Conservation (phyloP, 305 asterid species). For the Fraxinus nigra region DNA sequence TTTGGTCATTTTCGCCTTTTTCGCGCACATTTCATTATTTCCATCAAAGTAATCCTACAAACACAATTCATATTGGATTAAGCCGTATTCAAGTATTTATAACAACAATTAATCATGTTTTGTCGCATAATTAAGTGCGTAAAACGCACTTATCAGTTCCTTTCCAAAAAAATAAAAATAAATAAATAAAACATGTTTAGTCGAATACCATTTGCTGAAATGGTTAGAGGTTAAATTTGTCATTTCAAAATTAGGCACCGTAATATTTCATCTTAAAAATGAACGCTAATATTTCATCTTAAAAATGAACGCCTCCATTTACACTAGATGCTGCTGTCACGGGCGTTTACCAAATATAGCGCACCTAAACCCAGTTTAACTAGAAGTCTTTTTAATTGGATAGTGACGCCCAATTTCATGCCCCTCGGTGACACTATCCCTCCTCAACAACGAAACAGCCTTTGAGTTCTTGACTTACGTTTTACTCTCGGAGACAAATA, state of each 20-base stretch:
- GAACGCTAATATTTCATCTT: not conserved
- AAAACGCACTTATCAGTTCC: too few species aligned
- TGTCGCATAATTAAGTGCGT: too few species aligned
- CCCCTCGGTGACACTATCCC: not conserved
- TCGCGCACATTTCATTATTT: too few species aligned
- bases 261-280: too few species aligned
- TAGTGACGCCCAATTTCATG: not conserved
- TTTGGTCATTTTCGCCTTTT: too few species aligned
- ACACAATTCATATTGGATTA: too few species aligned
- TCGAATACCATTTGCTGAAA: not conserved
- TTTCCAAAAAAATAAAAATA: too few species aligned
- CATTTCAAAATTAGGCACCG: not conserved
- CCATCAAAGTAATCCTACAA: too few species aligned
- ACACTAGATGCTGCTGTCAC: not conserved
- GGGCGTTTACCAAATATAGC: not conserved
- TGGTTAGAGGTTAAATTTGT: not conserved
- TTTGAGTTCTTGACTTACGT: slow-evolving; percentile 26
- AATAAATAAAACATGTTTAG: too few species aligned
- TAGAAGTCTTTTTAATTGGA: not conserved
- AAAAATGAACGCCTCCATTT: not conserved
- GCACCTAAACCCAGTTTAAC: not conserved
- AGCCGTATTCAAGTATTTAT: too few species aligned
- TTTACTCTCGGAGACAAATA: slow-evolving; percentile 23
- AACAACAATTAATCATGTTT: too few species aligned
- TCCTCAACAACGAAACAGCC: not conserved